A percentile compares a stretch with the other conserved stretches of the same genome.
phyloP scores from a whole-genome alignment of 2,329 filamentous ascomycete species.

The Scorias spongiosa region DNA sequence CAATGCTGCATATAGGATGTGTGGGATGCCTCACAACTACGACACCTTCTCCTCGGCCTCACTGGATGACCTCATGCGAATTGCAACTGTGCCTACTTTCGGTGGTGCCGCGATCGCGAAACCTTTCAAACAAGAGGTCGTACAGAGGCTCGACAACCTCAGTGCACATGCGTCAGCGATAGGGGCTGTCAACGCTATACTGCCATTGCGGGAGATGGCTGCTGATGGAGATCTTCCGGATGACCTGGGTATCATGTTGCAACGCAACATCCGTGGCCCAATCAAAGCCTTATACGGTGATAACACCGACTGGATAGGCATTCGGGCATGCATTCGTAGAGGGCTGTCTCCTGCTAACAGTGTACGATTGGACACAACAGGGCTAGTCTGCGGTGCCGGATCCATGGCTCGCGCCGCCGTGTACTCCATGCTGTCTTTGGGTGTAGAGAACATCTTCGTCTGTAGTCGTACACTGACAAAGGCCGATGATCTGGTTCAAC shows the following conservation, averaged over 20 bases:
- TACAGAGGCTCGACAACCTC: constrained; percentile 48
- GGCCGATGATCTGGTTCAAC: constrained; percentile 49
- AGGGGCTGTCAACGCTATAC: constrained; percentile 60
- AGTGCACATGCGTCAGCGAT: constrained; percentile 61
- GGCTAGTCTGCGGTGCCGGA: constrained; percentile 42
- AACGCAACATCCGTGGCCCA: constrained; percentile 49
- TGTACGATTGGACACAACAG: constrained; percentile 36
- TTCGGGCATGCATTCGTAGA: constrained; percentile 55
- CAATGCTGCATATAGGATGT: constrained; percentile 49
- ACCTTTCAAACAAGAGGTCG: constrained; percentile 60
- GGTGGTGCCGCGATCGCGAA: constrained; percentile 58
- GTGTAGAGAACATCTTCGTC: constrained; percentile 60
- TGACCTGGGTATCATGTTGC: constrained; percentile 36
- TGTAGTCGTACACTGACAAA: constrained; percentile 56
- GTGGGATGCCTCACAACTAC: constrained; percentile 55
- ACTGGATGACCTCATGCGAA: constrained; percentile 45
- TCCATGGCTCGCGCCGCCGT: constrained; percentile 68
- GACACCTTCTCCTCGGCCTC: constrained; percentile 47
- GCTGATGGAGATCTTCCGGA: constrained; percentile 42
- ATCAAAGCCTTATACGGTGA: constrained; percentile 60
- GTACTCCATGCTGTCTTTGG: constrained; percentile 64
- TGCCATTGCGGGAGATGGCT: constrained; percentile 50
- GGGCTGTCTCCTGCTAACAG: constrained; percentile 57
- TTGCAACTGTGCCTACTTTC: constrained; percentile 51
- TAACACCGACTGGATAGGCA: constrained; percentile 72